Base-by-base conservation (phyloP, 1,284 basidiomycete genomes). In the Phlebopus sp. region DNA sequence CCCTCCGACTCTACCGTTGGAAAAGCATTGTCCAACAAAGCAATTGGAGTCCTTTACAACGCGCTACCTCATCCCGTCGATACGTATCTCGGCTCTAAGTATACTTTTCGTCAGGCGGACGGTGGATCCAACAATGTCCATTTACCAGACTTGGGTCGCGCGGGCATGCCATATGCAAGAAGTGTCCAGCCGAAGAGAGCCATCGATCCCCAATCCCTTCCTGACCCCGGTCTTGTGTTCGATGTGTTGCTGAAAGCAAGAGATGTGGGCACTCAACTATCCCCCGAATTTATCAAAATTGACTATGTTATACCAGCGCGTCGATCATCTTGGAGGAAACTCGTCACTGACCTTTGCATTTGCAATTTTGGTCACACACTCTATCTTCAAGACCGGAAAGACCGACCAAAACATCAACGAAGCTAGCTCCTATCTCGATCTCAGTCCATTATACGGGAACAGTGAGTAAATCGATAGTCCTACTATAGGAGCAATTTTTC, bases 351-450 rank as follows among this genome's bases (percentile, higher is more conserved):
- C 71, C 37, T 80, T 81, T 52, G 72, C 74, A 1, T 76, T 72
- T 47, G 75, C 74, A 0, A 67, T 71, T 1, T 60, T 77, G 29
- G 72, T 77, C 46, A 75, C 69, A 10, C 75, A 76, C 49, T 71
- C 71, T 2, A 55, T 77, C 8, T 78, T 77, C 66, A 59, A 70
- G 13, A 73, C 73, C 2, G 9, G 27, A 4, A 29, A 9, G 27
- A 29, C 27, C 4, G 67, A 72, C 45, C 55, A 55, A 6, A 67
- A 59, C 34, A 74, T 76, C 57, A 84, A 84, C 63, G 67, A 75
- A 35, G 75, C 81, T 4, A 75, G 73, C 29, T 79, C 77, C 4
- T 84, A 83, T 55, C 70, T 84, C 44, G 81, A 84, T 51, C 67
- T 82, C 14, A 74, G 73, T 40, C 69, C 68, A 5, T 53, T 73